phyloP scores from a whole-genome alignment of 2,329 filamentous ascomycete genomes.

The Aspergillus puulaauensis region DNA sequence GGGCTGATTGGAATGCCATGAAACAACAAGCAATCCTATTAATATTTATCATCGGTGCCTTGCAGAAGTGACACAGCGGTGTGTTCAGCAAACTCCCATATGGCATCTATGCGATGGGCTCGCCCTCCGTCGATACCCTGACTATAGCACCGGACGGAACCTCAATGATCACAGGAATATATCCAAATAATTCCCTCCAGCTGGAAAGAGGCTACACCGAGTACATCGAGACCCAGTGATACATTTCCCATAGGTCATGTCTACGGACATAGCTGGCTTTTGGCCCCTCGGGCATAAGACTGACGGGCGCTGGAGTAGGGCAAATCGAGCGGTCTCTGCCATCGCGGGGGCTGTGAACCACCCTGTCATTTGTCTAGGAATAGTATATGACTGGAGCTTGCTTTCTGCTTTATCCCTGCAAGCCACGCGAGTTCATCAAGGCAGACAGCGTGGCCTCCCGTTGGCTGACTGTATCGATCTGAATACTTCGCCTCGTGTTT shows the following conservation, averaged over 20 bases:
- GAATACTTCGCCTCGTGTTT: background rate
- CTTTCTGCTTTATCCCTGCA: too few species aligned
- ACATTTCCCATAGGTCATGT: background rate
- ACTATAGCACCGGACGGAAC: too few species aligned
- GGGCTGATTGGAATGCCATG: too few species aligned
- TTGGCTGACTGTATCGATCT: background rate
- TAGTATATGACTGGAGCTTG: too few species aligned
- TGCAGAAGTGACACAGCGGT: background rate
- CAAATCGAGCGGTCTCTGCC: background rate
- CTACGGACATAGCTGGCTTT: background rate
- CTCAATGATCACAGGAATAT: too few species aligned
- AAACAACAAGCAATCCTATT: too few species aligned
- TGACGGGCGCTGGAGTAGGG: background rate
- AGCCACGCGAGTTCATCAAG: too few species aligned
- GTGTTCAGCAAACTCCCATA: too few species aligned
- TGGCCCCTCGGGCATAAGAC: background rate
- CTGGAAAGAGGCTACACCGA: too few species aligned
- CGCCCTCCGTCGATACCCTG: too few species aligned
- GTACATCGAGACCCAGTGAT: background rate
- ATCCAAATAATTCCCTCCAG: fast-evolving
- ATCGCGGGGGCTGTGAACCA: background rate
- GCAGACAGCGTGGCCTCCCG: background rate
- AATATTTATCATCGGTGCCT: background rate
- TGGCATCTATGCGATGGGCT: too few species aligned
- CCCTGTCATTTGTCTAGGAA: too few species aligned